A percentile compares a stretch with the other conserved stretches of the same genome.
These are phyloP conservation scores for Priceomyces castillae DNA, from an alignment of 805 yeast genomes.

Conservation along the genomic window DNA sequence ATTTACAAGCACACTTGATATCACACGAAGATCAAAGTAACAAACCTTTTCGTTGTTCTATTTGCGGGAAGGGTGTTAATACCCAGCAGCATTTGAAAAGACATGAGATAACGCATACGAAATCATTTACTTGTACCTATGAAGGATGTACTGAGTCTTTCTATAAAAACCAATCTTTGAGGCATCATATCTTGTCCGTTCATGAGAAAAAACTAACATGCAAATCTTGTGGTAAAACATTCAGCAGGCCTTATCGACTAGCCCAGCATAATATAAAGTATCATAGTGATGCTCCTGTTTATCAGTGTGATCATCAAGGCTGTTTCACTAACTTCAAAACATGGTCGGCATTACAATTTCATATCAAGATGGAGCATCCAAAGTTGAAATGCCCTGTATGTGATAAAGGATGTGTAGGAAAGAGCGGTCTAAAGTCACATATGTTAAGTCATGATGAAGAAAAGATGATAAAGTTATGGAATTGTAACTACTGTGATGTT, in stretches of 20 bases:
- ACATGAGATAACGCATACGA: conserved; percentile 79
- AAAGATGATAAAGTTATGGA: conserved; percentile 59
- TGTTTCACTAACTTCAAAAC: conserved; percentile 62
- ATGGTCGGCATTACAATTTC: conserved; percentile 72
- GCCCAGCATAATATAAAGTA: conserved; percentile 62
- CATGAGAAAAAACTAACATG: conserved; percentile 62
- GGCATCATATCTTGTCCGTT: conserved; percentile 63
- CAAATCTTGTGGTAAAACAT: conserved; percentile 59
- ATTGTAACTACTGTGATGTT: conserved; percentile 53
- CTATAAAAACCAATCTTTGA: conserved; percentile 69
- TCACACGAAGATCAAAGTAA: conserved; percentile 54
- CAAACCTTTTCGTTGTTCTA: conserved; percentile 69
- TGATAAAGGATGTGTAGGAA: conserved; percentile 71
- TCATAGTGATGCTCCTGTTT: conserved; percentile 56
- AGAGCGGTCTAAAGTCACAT: conserved; percentile 66
- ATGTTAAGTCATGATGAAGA: conserved; percentile 62
- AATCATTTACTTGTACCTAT: conserved; percentile 56
- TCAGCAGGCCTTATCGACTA: conserved; percentile 62
- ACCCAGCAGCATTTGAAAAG: conserved; percentile 77
- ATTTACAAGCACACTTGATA: conserved; percentile 69
- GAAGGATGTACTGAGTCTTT: conserved; percentile 67
- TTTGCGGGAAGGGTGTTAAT: conserved; percentile 81
- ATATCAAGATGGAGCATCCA: conserved; percentile 71
- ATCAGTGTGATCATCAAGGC: conserved; percentile 61
- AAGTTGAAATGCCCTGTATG: conserved; percentile 63